Evolutionary conservation across 1,284 basidiomycete genomes (phyloP), one percentile per base, ranked within the genome.

Genomic region (Pholiota adiposa): DNA sequence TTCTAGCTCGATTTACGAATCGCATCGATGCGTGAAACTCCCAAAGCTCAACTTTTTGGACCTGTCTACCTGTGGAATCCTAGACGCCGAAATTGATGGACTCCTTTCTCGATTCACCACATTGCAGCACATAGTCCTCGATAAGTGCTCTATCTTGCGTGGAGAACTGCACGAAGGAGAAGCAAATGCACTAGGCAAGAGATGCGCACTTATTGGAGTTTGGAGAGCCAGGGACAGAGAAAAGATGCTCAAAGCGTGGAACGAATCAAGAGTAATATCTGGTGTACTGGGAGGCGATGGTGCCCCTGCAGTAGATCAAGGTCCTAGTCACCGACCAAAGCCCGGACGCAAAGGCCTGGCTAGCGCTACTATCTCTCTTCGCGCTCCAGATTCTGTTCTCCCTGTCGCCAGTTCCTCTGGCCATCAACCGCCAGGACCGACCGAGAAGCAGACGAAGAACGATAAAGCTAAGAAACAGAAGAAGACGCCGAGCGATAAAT

Each of bases 171-270:
- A 77, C 48, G 69, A 78, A 56, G 71, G 75, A 51, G 79, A 87
- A 55, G 90, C 88, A 88, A 71, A 67, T 1, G 75, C 76, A 1
- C 65, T 92, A 8, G 87, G 87, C 0, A 80, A 81, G 66, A 69
- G 75, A 0, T 83, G 85, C 64, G 86, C 85, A 5, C 69, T 85
- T 6, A 77, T 77, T 2, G 86, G 86, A 1, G 76, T 82, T 27
- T 77, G 75, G 59, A 78, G 80, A 31, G 83, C 84, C 3, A 79
- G 76, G 61, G 83, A 85, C 56, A 77, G 83, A 29, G 89, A 90
- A 72, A 85, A 81, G 71, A 77, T 75, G 59, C 69, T 90, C 56
- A 84, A 81, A 61, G 67, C 67, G 14, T 85, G 82, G 84, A 61
- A 81, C 11, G 84, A 84, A 60, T 63, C 67, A 33, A 50, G 63